Conservation (phyloP, 169 alveolate genomes). For the Eimeria tenella region DNA sequence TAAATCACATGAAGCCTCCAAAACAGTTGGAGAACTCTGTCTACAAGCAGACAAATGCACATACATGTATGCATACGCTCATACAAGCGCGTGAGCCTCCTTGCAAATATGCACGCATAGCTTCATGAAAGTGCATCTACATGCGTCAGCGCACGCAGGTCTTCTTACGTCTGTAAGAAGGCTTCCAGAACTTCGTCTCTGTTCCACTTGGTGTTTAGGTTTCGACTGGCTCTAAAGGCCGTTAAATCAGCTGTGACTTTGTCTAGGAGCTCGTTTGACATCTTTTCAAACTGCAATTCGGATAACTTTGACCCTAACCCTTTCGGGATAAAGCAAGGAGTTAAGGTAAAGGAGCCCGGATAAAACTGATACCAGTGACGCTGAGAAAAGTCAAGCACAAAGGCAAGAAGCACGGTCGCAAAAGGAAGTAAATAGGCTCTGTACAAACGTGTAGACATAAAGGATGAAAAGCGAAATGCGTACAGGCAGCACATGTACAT, state of each 20-base stretch:
- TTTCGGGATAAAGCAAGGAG: constrained; percentile 68
- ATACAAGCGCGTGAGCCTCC: background rate
- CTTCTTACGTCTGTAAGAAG: constrained; percentile 64
- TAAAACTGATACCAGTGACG: constrained; percentile 70
- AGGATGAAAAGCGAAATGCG: too few species aligned
- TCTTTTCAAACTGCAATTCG: constrained; percentile 56
- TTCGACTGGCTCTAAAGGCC: constrained; percentile 48
- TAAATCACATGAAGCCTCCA: too few species aligned
- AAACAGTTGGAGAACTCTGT: too few species aligned
- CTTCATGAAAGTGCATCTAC: background rate
- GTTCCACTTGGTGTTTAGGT: constrained; percentile 68
- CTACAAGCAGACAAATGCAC: background rate
- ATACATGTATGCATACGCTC: background rate
- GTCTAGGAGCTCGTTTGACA: constrained; percentile 11
- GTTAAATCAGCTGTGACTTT: constrained; percentile 33
- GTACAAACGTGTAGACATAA: too few species aligned
- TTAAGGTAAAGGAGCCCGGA: constrained; percentile 17
- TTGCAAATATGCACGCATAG: background rate
- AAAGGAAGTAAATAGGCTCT: background rate
- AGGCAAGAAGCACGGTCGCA: background rate
- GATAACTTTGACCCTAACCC: constrained; percentile 58
- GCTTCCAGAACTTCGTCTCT: constrained; percentile 73
- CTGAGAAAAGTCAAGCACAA: background rate
- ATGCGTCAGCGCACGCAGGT: background rate
- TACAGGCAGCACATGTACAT: too few species aligned